Base-by-base conservation (phyloP, 257 asterid genomes). In the Thymus quinquecostatus region DNA sequence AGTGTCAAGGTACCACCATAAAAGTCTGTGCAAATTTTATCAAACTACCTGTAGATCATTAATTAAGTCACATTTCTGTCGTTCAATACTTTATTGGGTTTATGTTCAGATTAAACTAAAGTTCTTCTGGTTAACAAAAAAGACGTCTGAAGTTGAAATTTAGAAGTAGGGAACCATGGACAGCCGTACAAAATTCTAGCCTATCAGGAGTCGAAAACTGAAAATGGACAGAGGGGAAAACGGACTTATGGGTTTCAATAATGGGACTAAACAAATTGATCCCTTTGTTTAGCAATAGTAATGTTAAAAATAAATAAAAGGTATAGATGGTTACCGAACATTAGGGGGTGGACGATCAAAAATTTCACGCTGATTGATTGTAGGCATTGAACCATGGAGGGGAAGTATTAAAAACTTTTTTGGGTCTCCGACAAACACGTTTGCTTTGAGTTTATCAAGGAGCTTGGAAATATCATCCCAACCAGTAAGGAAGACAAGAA, bases 361-460 rank as follows among this genome's bases (percentile, higher is more conserved):
- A 68, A 94, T 94, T 78, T 89, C 96, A 28, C 89, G 91, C 74
- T 94, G 99, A 82, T 86, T 91, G 73, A 88, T 48, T 66, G 99
- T 89, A 70, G 97, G 95, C 99, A 94, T 94, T 82, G 99, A 94
- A 74, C 99, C 99, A 56, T 94, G 99, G 81, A 94, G 85, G 66
- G 99, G 97, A 83, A 91, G 86, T 75, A 94, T 72, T 75, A 91
- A 71, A 66, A 86, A 88, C 85, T 85, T 89, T 66, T 77, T 76
- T 33, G 87, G 57, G 82, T 88, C 83, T 51, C 97, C 87, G 66
- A 94, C 88, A 66, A 85, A 67, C 69, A 38, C 70, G 66, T 89
- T 86, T 32, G 73, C 91, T 82, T 80, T 91, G 80, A 91, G 78
- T 78, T 82, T 89, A 75, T 91, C 96, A 73, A 78, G 88, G 81